Conservation (phyloP, 306 rosid genomes). For the Dryas alaskensis region DNA sequence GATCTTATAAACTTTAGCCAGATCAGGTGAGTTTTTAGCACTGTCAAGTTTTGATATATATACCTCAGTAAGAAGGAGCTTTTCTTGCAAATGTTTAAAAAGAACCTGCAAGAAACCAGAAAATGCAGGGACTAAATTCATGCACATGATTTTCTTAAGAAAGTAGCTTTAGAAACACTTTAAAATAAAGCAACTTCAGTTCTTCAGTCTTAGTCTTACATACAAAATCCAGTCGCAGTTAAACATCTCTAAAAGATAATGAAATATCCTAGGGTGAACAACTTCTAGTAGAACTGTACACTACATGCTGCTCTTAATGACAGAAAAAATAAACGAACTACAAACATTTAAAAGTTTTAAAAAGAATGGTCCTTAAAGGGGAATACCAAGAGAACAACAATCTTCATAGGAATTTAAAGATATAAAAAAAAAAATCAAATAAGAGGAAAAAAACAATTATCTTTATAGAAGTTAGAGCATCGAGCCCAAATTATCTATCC, state of each 20-base stretch:
- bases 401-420: too few relatives aligned
- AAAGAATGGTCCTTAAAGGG: neutral
- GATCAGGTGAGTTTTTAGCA: neutral
- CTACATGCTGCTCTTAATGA: neutral
- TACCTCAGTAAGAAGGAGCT: constrained; percentile 92
- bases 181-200: neutral
- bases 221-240: neutral
- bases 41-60: constrained; percentile 19
- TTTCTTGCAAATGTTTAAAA: constrained; percentile 91
- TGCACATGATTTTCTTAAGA: neutral
- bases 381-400: too few relatives aligned
- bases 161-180: neutral
- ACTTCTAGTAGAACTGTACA: neutral
- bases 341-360: neutral
- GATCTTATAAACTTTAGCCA: neutral
- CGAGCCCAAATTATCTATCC: too few relatives aligned
- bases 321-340: neutral
- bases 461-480: too few relatives aligned
- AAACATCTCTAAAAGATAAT: neutral
- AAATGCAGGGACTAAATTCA: neutral
- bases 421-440: too few relatives aligned
- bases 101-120: constrained; percentile 73
- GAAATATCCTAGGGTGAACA: neutral
- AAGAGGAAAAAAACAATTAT: too few relatives aligned
- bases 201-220: neutral